Conservation (phyloP, 192 early-diverging fungal species). For the Ramicandelaber brevisporus region DNA sequence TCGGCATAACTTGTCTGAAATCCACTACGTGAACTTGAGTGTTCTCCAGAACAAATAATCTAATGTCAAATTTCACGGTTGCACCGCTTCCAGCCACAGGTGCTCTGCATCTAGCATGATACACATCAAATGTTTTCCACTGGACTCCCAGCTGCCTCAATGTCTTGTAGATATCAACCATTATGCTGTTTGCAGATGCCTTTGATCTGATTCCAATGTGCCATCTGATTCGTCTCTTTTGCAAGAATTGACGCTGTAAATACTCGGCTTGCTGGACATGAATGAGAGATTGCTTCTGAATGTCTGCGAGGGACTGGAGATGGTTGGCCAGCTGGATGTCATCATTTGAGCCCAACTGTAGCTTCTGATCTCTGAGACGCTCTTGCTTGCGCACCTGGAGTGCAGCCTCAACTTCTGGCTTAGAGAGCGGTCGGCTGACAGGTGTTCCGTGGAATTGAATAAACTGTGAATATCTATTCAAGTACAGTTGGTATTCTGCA, state of each 20-base stretch:
- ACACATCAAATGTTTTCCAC: conserved; percentile 82
- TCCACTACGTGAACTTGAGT: conserved; percentile 82
- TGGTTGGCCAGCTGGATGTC: neutral
- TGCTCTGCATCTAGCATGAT: conserved; percentile 45
- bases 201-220: conserved; percentile 94
- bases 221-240: conserved; percentile 50
- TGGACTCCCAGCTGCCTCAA: conserved; percentile 71
- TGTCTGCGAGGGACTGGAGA: neutral
- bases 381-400: no score
- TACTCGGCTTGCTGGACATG: neutral
- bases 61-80: conserved; percentile 78
- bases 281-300: neutral
- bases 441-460: no score
- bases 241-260: neutral
- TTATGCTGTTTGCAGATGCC: conserved; percentile 77
- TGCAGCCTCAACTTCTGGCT: no score
- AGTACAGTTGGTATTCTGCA: no score
- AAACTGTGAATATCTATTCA: no score
- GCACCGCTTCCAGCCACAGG: conserved; percentile 8
- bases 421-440: no score
- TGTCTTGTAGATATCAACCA: conserved; percentile 90
- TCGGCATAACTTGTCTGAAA: conserved; percentile 57
- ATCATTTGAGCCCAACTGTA: no score
- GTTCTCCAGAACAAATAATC: conserved; percentile 75
- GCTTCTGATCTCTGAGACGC: no score